These are phyloP conservation scores for Raffaelea ambrosiae DNA, from an alignment of 2,329 filamentous ascomycete species.

Conservation along the genomic window DNA sequence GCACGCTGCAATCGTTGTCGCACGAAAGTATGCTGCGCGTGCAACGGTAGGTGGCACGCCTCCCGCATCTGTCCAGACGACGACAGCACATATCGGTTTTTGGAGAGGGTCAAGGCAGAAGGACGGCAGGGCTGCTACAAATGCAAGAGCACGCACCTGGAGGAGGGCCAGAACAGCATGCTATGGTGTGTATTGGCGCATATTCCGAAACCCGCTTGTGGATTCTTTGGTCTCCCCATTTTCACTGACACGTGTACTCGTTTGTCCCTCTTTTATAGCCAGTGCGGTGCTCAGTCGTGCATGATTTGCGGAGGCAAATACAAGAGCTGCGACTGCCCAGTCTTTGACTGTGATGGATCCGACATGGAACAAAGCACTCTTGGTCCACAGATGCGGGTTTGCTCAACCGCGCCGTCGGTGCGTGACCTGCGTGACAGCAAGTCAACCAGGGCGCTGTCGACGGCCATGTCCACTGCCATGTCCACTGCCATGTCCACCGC, in stretches of 20 bases:
- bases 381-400: conserved; percentile 21
- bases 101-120: conserved; percentile 55
- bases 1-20: conserved; percentile 65
- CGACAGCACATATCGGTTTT: conserved; percentile 53
- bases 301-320: conserved; percentile 76
- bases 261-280: conserved; percentile 30
- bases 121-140: conserved; percentile 70
- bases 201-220: no score
- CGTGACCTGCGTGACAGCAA: conserved; percentile 19
- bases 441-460: not conserved
- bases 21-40: conserved; percentile 65
- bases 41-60: conserved; percentile 67
- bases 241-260: not conserved
- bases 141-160: conserved; percentile 65
- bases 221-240: not conserved
- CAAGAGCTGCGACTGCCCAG: conserved; percentile 76
- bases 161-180: conserved; percentile 83
- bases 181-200: conserved; percentile 66
- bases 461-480: conserved; percentile 1
- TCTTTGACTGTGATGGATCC: conserved; percentile 61
- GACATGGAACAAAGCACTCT: conserved; percentile 27
- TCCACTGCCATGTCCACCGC: not conserved
- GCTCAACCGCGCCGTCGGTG: conserved; percentile 15
- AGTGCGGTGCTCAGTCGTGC: conserved; percentile 77
- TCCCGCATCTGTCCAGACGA: conserved; percentile 63